Evolutionary conservation across 208 protist genomes (phyloP), one percentile per base, ranked within the genome.

Genomic region (Trypanosoma grayi): DNA sequence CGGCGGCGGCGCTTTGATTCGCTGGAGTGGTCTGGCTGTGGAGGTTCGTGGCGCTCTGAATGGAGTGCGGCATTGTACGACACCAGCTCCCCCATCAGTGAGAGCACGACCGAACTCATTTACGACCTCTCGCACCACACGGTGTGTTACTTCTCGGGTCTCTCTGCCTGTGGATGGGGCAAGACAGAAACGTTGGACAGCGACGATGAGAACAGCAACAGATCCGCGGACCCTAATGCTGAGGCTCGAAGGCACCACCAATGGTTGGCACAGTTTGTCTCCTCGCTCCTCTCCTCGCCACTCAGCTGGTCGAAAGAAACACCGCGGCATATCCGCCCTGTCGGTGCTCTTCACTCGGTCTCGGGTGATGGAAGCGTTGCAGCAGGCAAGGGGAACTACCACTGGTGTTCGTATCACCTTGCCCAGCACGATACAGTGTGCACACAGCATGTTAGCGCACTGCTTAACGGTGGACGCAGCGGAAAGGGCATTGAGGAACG

Each of bases 241-340:
- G 44, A 34, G 34, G 47, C 50, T 13, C 20, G 40, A 25, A 25
- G 30, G 8, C 55, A 71, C 27, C 65, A 65, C 58, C 80, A 90
- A 65, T 93, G 86, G 83, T 68, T 78, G 9, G 75, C 82, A 31
- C 79, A 93, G 73, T 88, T 93, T 55, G 73, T 90, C 31, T 93
- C 86, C 11, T 83, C 83, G 31, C 65, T 93, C n/a, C 79, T 83
- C 20, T 87, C 86, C 30, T 87, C 86, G 10, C 78, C 86, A 40
- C 68, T 93, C 34, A 86, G 77, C 66, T 93, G 80, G 80, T 84
- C 75, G 0, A 52, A n/a, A 0, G 69, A 77, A 4, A 85, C 86
- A 50, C 77, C 86, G 34, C 77, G 78, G 14, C 80, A 90, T 59
- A 75, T 80, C 13, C 80, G 83, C 4, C 86, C 86, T 7, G 66